Evolutionary conservation across 371 early-diverging fungal species (phyloP), one percentile per base, ranked within the genome.

Genomic region (Rhizopus arrhizus): DNA sequence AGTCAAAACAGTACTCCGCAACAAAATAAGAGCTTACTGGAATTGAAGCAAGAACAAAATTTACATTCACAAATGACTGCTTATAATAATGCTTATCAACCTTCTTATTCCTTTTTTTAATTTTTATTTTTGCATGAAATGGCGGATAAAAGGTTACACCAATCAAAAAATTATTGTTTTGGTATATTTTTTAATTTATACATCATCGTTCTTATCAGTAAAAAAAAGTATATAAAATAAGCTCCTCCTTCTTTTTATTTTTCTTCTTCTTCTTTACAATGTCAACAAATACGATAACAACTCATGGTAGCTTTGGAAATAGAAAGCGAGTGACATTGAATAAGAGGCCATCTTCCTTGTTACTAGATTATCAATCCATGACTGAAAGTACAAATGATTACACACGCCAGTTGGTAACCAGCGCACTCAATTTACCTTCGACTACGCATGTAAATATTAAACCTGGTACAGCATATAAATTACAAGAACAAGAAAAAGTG

Each of bases 21-120:
- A 55, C 47, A 61, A 63, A 46, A 70, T 48, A 72, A 74, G 32
- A 65, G 65, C 41, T 63, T 74, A 51, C 58, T 70, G 15, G 74
- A 74, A 55, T 54, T 74, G 64, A 70, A 70, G 70, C 68, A 66
- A 57, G 74, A 73, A 49, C 74, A 73, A 67, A 69, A 62, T 31
- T 1, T 56, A 41, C 68, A 72, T 53, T 8, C 4, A 29, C 65
- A 50, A 38, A 46, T 47, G 41, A 55, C 58, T n/a, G 57, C 33
- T 31, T 62, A 48, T 22, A 58, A 57, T 46, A 54, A 42, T 28
- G 58, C 35, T 15, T 61, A 32, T 47, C 52, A 53, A 16, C 56
- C 28, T 43, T 55, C 40, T 13, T 55, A 58, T 36, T 36, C 11
- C 36, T 43, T 43, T 43, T 11, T 5, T 13, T 43, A 15, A 22